Base-by-base conservation (phyloP, 108 stramenopile species). In the Licmophora abbreviata region DNA sequence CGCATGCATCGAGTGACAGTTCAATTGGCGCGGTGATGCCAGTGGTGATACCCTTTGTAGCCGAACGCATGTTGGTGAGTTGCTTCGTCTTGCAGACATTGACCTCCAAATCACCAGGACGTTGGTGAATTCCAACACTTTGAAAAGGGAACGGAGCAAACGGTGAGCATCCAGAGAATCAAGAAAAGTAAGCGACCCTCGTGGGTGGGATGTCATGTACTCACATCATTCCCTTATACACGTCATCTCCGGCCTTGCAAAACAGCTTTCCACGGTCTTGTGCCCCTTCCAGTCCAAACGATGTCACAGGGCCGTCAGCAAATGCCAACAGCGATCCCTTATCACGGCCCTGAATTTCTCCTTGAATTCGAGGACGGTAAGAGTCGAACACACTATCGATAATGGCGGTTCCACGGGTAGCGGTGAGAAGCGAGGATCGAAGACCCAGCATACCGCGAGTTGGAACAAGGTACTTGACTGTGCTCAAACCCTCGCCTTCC, bases 51-150 rank as follows among this genome's bases (percentile, higher is more conserved):
- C 90, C 95, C 81, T 96, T 95, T 44, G 81, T 89, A 12, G 97
- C 92, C 42, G 93, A 90, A 33, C 98, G 85, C 83, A 99, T 97
- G 77, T 99, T 99, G 29, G 91, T 99, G 41, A 99, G 60, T 37
- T 66, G 66, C 77, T 99, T 99, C 25, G 89, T 87, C 74, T 96
- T 96, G 74, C 92, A 93, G 1, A 97, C 73, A 61, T 99, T 99
- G 18, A 99, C 98, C 36, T 85, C 81, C 49, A 99, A 76, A 63
- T 99, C 98, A 24, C 88, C 93, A 5, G 93, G 93, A 6, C 97
- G 92, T 82, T 95, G 95, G 57, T 98, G 92, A 49, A 96, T 91
- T n/a, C 98, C 98, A 36, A 99, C 74, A n/a, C n/a, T n/a, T n/a
- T n/a, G n/a, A n/a, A n/a, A n/a, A n/a, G 61, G 68, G 64, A 40